Base-by-base conservation (phyloP, 2,329 filamentous ascomycete genomes). In the Penicillium sp. region DNA sequence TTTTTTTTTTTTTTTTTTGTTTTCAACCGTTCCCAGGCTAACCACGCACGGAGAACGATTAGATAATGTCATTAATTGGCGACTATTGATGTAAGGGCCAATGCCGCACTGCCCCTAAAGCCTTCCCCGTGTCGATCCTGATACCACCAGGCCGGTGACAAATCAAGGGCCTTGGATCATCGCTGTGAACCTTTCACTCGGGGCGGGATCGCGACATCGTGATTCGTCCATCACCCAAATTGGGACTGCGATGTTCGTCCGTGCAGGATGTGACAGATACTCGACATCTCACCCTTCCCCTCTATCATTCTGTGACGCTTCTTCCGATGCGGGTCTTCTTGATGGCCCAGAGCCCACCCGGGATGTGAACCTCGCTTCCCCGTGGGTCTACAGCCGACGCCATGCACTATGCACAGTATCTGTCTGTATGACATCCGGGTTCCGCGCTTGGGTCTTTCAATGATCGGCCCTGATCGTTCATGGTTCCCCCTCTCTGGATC, bases 71-170 rank as follows among this genome's bases (percentile, higher is more conserved):
- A 70, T 72, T 69, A 63, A 67, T 57, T 59, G 66, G 58, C 59
- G 49, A 69, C 62, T 73, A 71, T 72, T 69, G 62, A 73, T 73
- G 72, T 71, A 75, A 75, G 73, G 72, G 67, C 68, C 16, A 68
- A 56, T 54, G 58, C 60, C 65, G 61, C 64, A 60, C 61, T 63
- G 49, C 50, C 42, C 35, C 42, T 49, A 50, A 58, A 42, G 44
- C 45, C 52, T 66, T 64, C 66, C 65, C 69, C 65, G 66, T 71
- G 70, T 70, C 65, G 70, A 72, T 72, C 67, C 54, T 29, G 25
- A 56, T 42, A 59, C 62, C 67, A 67, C 53, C 55, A 60, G 48
- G 44, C 58, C 56, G 69, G 71, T 72, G 69, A 74, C 72, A 73
- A 75, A 74, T 74, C 70, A 74, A 65, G 63, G 59, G 57, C 60